These are phyloP conservation scores for Colletotrichum orbiculare DNA, from an alignment of 2,329 filamentous ascomycete species.

Conservation along the genomic window DNA sequence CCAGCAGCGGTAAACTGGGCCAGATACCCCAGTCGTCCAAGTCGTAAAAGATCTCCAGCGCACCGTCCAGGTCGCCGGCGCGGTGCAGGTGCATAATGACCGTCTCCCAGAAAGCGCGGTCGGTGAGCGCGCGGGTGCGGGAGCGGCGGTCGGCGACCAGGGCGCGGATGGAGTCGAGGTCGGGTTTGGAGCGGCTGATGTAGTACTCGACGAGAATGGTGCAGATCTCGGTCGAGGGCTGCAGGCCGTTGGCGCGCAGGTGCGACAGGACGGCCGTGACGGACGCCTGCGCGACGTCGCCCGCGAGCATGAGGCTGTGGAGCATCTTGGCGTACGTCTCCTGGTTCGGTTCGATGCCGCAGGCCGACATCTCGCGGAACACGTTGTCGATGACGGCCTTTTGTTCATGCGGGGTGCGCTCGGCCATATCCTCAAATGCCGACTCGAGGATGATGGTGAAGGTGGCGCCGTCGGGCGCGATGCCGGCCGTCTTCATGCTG, in stretches of 20 bases:
- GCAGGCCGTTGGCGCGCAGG: slow-evolving; percentile 65
- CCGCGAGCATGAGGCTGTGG: slow-evolving; percentile 66
- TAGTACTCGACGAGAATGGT: slow-evolving; percentile 78
- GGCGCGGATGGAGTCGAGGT: slow-evolving; percentile 68
- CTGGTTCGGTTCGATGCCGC: slow-evolving; percentile 68
- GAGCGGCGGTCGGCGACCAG: slow-evolving; percentile 64
- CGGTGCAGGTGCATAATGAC: slow-evolving; percentile 35
- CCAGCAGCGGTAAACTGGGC: slow-evolving; percentile 33
- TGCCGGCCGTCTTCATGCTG: slow-evolving; percentile 66
- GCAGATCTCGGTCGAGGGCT: slow-evolving; percentile 74
- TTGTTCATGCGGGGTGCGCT: slow-evolving; percentile 60
- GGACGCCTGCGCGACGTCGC: slow-evolving; percentile 56
- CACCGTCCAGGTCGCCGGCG: slow-evolving; percentile 30
- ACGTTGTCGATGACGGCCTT: slow-evolving; percentile 62
- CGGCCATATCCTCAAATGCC: slow-evolving; percentile 56
- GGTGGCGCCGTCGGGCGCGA: slow-evolving; percentile 74
- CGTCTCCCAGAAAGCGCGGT: slow-evolving; percentile 41
- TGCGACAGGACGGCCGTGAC: slow-evolving; percentile 71
- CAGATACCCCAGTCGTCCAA: slow-evolving; percentile 49
- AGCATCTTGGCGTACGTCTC: slow-evolving; percentile 78
- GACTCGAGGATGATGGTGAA: slow-evolving; percentile 79
- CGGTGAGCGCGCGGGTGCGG: slow-evolving; percentile 35
- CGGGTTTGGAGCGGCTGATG: slow-evolving; percentile 67
- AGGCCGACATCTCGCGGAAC: slow-evolving; percentile 66
- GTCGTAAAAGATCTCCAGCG: slow-evolving; percentile 55